These are phyloP conservation scores for Closterium sp. DNA, from an alignment of 139 green algal species.

Conservation along the genomic window DNA sequence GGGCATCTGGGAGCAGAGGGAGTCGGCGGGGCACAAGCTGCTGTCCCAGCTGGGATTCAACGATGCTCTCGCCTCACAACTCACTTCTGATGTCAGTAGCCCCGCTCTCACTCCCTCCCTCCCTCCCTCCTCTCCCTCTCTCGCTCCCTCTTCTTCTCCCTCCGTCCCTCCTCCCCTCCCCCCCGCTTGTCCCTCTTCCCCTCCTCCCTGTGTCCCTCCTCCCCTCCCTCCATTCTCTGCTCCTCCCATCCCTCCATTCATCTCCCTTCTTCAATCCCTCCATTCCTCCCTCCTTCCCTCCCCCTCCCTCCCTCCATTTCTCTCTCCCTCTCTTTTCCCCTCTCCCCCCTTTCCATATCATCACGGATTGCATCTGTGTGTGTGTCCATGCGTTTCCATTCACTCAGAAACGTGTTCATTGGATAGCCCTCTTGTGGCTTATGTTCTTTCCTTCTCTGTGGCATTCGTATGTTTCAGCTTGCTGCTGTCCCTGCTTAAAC, in stretches of 20 bases:
- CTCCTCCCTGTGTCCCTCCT: background rate
- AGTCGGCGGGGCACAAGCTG: slow-evolving; percentile 31
- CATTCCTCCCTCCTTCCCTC: background rate
- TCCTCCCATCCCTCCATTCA: background rate
- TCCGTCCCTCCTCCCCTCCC: background rate
- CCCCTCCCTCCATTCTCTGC: background rate
- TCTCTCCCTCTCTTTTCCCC: background rate
- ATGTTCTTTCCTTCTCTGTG: no score
- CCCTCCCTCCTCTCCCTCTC: background rate
- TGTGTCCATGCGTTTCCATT: no score
- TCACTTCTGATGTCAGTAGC: background rate
- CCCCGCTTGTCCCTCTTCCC: background rate
- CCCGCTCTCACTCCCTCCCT: background rate
- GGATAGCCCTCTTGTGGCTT: no score
- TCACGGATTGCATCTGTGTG: no score
- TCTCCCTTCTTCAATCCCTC: background rate
- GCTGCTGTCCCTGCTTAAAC: no score
- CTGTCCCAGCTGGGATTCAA: no score
- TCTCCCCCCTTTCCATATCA: background rate
- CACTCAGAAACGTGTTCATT: no score
- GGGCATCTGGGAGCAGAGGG: slow-evolving; percentile 45
- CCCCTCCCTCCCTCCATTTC: background rate
- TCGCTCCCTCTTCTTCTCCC: background rate
- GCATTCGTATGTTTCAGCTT: no score
- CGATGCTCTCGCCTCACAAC: no score